Evolutionary conservation across 2,329 filamentous ascomycete species (phyloP).

Genomic region (Pseudopithomyces chartarum): DNA sequence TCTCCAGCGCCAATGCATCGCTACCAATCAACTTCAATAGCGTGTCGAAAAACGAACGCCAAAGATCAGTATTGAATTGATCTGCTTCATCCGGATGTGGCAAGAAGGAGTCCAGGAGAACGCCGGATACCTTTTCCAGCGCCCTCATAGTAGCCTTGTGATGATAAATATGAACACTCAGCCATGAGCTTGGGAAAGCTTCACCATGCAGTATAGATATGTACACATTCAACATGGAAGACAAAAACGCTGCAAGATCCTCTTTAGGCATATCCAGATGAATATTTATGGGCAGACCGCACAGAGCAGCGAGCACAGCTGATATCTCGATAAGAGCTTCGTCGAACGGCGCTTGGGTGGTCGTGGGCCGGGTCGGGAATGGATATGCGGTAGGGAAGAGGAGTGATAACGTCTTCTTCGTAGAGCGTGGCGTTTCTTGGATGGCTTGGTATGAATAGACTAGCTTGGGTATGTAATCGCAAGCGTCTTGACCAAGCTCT

Average conservation of each 20-base stretch:
- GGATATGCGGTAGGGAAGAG: conserved; percentile 91
- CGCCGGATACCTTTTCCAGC: conserved; percentile 78
- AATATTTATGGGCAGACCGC: conserved; percentile 74
- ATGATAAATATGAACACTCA: conserved; percentile 91
- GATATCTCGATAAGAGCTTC: conserved; percentile 89
- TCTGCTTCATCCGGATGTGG: conserved; percentile 92
- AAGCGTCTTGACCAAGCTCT: conserved; percentile 78
- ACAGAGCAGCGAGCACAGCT: conserved; percentile 81
- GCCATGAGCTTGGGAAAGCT: conserved; percentile 86
- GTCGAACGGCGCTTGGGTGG: conserved; percentile 70
- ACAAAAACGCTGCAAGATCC: conserved; percentile 75
- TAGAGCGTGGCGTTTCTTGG: conserved; percentile 65
- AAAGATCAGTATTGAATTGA: conserved; percentile 88
- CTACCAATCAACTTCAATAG: conserved; percentile 88
- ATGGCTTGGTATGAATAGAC: conserved; percentile 87
- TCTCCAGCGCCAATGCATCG: conserved; percentile 86
- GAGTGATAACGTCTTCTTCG: conserved; percentile 72
- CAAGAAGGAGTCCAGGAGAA: conserved; percentile 81
- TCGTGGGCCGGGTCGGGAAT: conserved; percentile 75
- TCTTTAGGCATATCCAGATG: conserved; percentile 75
- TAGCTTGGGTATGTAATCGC: conserved; percentile 88
- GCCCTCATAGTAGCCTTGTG: conserved; percentile 88
- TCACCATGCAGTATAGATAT: conserved; percentile 88
- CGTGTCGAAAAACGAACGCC: conserved; percentile 91
- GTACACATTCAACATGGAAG: conserved; percentile 80